Percentiles rank a stretch among this genome's conserved stretches.
Conservation (phyloP, 2,329 filamentous ascomycete genomes). For the Dactylonectria estremocensis region DNA sequence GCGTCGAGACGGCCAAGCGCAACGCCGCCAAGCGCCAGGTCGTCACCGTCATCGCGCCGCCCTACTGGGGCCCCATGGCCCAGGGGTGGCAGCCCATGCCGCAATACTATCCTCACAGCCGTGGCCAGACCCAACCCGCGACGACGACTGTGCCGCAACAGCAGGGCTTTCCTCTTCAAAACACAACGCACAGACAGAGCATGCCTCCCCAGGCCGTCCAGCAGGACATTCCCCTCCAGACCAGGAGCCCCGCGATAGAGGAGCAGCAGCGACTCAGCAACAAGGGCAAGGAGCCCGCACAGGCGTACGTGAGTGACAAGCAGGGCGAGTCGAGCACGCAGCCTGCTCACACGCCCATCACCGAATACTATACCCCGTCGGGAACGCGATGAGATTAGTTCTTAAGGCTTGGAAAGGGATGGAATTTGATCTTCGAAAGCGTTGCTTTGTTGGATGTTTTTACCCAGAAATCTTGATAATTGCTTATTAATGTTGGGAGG, state of each 20-base stretch:
- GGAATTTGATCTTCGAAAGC: not conserved
- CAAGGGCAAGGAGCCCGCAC: slow-evolving; percentile 16
- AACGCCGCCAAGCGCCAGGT: slow-evolving; percentile 45
- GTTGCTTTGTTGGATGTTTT: not conserved
- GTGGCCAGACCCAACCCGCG: not conserved
- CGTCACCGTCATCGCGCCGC: slow-evolving; percentile 48
- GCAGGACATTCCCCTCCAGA: slow-evolving; percentile 44
- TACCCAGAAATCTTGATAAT: slow-evolving; percentile 7
- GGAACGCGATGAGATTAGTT: not conserved
- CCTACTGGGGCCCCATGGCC: slow-evolving; percentile 48
- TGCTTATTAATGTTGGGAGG: slow-evolving; percentile 20
- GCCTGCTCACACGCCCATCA: not conserved
- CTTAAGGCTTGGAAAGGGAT: not conserved
- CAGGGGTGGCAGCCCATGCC: slow-evolving; percentile 53
- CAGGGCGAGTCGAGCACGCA: slow-evolving; percentile 22
- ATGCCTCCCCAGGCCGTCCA: not conserved
- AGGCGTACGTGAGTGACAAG: not conserved
- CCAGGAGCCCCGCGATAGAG: slow-evolving; percentile 9
- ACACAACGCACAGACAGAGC: not conserved
- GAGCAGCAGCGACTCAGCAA: slow-evolving; percentile 17
- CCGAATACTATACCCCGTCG: slow-evolving; percentile 27
- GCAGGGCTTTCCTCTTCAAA: slow-evolving; percentile 43
- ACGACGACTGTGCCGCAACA: slow-evolving; percentile 20
- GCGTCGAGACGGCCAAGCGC: slow-evolving; percentile 55
- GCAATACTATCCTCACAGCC: slow-evolving; percentile 32